Percentiles rank a stretch among this genome's conserved stretches.
Conservation (phyloP, 2,329 filamentous ascomycete species). For the Ascochyta fabae region DNA sequence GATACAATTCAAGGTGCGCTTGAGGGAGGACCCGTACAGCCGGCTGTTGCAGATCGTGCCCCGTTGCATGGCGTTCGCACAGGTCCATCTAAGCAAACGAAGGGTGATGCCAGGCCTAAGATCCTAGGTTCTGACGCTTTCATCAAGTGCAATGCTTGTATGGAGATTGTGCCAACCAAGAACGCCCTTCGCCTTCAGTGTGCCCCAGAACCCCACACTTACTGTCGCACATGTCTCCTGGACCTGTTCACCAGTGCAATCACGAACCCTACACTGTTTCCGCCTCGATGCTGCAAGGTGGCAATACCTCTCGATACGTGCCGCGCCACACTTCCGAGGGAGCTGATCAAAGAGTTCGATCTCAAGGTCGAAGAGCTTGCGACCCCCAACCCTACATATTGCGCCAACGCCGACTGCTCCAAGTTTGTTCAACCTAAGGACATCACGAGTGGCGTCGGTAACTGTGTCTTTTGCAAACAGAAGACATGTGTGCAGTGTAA, state of each 20-base stretch:
- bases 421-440: conserved; percentile 20
- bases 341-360: conserved; percentile 19
- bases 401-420: conserved; percentile 16
- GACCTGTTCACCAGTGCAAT: conserved; percentile 28
- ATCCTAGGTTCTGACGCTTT: not conserved
- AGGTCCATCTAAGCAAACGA: not conserved
- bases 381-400: conserved; percentile 27
- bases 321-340: conserved; percentile 13
- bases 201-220: conserved; percentile 24
- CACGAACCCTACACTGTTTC: conserved; percentile 28
- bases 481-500: conserved; percentile 26
- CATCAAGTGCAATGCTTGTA: conserved; percentile 11
- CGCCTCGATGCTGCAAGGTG: conserved; percentile 28
- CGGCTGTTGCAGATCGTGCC: not conserved
- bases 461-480: conserved; percentile 18
- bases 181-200: conserved; percentile 14
- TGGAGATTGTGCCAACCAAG: conserved; percentile 1
- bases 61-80: not conserved
- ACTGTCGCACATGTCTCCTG: conserved; percentile 32
- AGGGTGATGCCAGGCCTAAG: not conserved
- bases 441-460: conserved; percentile 14
- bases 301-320: conserved; percentile 23
- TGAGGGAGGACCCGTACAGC: not conserved
- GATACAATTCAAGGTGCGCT: too few species aligned
- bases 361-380: conserved; percentile 25